Percentiles rank a stretch among this genome's conserved stretches.
Evolutionary conservation across 805 yeast genomes (phyloP).

Genomic region (Candida ponderosae): DNA sequence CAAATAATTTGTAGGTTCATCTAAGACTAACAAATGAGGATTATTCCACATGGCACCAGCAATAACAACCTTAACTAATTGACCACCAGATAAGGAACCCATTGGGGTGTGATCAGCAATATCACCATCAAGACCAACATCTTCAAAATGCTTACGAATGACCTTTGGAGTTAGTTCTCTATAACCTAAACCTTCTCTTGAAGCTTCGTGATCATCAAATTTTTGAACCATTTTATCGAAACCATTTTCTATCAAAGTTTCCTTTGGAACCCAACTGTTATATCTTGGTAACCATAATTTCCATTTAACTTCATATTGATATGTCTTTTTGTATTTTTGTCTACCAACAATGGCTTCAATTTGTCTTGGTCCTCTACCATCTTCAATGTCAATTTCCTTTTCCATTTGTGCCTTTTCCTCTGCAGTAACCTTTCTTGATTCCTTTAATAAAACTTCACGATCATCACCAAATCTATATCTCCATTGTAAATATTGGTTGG

Average conservation of each 20-base stretch:
- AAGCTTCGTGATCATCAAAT: slow-evolving; percentile 98
- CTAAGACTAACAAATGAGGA: slow-evolving; percentile 92
- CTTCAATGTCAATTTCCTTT: slow-evolving; percentile 71
- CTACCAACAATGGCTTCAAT: slow-evolving; percentile 96
- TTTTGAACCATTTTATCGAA: slow-evolving; percentile 88
- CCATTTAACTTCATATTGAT: slow-evolving; percentile 98
- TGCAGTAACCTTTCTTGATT: slow-evolving; percentile 78
- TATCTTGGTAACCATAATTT: slow-evolving; percentile 83
- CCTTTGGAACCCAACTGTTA: slow-evolving; percentile 91
- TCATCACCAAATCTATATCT: slow-evolving; percentile 97
- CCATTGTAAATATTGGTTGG: slow-evolving; percentile 98
- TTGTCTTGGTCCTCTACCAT: slow-evolving; percentile 82
- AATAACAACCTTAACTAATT: slow-evolving; percentile 94
- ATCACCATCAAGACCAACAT: slow-evolving; percentile 94
- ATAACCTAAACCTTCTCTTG: slow-evolving; percentile 98
- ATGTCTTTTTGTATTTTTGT: slow-evolving; percentile 91
- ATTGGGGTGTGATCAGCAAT: slow-evolving; percentile 97
- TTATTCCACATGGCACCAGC: slow-evolving; percentile 99
- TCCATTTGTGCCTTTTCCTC: slow-evolving; percentile 73
- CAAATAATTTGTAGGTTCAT: slow-evolving; percentile 97
- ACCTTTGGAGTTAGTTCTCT: slow-evolving; percentile 89
- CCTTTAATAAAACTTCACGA: slow-evolving; percentile 91
- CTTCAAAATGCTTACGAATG: slow-evolving; percentile 94
- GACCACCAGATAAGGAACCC: slow-evolving; percentile 97
- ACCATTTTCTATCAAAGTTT: slow-evolving; percentile 71